Conservation (phyloP, 495 filamentous ascomycete species). For the Trichoderma asperelloides region DNA sequence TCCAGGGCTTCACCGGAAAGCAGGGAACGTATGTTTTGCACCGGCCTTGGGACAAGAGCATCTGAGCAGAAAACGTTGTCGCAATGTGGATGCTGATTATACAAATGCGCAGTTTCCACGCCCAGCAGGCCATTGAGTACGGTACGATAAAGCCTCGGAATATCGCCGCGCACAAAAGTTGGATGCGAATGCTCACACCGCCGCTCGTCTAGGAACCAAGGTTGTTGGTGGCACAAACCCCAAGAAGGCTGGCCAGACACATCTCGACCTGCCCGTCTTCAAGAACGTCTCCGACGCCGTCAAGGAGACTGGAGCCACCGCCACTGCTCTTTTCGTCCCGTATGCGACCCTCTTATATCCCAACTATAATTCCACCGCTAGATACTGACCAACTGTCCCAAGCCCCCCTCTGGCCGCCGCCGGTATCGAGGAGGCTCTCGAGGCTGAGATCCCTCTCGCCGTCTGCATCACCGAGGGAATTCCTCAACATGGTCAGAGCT, state of each 20-base stretch:
- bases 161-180: not conserved
- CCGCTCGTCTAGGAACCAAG: constrained; percentile 64
- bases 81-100: not conserved
- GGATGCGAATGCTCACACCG: constrained; percentile 13
- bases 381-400: constrained; percentile 11
- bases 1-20: constrained; percentile 96
- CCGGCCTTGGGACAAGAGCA: not conserved
- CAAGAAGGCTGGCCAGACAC: constrained; percentile 87
- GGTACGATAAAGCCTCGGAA: constrained; percentile 44
- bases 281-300: constrained; percentile 80
- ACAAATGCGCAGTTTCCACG: constrained; percentile 67
- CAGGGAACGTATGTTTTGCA: constrained; percentile 82
- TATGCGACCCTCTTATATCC: constrained; percentile 31
- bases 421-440: constrained; percentile 94
- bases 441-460: constrained; percentile 82
- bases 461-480: constrained; percentile 99
- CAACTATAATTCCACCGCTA: not conserved
- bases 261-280: constrained; percentile 92
- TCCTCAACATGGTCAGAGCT: constrained; percentile 75
- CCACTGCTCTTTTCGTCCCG: constrained; percentile 97
- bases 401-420: constrained; percentile 85
- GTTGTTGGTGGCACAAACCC: constrained; percentile 98
- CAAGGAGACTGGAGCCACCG: constrained; percentile 82
- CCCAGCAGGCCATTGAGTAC: constrained; percentile 94
- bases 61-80: no score